A percentile compares a stretch with the other conserved stretches of the same genome.
Conservation (phyloP, 2,329 filamentous ascomycete genomes). For the Trichoderma aggressivum region DNA sequence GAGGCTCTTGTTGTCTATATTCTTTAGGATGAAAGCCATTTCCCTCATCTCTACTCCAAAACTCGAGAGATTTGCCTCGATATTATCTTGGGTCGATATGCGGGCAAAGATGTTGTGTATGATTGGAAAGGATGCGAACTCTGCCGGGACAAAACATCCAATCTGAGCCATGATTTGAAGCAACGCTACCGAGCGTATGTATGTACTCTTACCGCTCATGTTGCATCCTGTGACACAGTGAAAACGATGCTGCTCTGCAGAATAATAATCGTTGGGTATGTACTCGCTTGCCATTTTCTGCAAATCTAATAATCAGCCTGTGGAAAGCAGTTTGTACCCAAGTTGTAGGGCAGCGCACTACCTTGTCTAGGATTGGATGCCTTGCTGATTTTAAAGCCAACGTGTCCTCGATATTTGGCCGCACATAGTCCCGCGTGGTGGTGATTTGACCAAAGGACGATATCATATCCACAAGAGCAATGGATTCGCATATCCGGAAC, state of each 20-base stretch:
- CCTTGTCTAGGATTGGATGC: slow-evolving; percentile 75
- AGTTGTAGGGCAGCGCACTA: slow-evolving; percentile 22
- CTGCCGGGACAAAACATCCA: slow-evolving; percentile 83
- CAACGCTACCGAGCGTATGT: slow-evolving; percentile 81
- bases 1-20: slow-evolving; percentile 72
- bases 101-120: slow-evolving; percentile 82
- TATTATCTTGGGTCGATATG: slow-evolving; percentile 79
- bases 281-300: slow-evolving; percentile 64
- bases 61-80: slow-evolving; percentile 87
- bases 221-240: slow-evolving; percentile 96
- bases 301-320: neutral
- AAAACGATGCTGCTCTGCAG: slow-evolving; percentile 74
- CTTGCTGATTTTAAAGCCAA: slow-evolving; percentile 71
- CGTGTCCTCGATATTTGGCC: slow-evolving; percentile 65
- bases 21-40: slow-evolving; percentile 85
- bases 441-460: slow-evolving; percentile 71
- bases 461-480: slow-evolving; percentile 86
- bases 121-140: slow-evolving; percentile 78
- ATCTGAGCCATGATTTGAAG: slow-evolving; percentile 92
- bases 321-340: neutral
- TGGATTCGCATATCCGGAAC: slow-evolving; percentile 81
- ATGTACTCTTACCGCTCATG: slow-evolving; percentile 97
- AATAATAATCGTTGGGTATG: slow-evolving; percentile 87
- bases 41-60: slow-evolving; percentile 96
- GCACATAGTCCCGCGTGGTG: slow-evolving; percentile 56